Evolutionary conservation across 176 grass and related monocot species (phyloP), one percentile per base, ranked within the genome.

Genomic region (Miscanthus lutarioriparius): DNA sequence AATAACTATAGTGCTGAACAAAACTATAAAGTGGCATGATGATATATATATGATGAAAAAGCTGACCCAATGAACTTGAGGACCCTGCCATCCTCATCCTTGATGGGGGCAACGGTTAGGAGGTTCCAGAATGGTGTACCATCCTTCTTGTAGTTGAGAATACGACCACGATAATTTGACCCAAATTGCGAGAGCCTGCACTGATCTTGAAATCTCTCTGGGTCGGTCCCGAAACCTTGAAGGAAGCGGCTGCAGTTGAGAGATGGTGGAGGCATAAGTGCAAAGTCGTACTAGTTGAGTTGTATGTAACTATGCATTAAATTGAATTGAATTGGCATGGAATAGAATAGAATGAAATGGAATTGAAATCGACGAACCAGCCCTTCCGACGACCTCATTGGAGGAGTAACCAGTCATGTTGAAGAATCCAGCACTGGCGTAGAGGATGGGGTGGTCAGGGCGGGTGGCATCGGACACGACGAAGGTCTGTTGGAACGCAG

Each of bases 91-190:
- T 93, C 89, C 76, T 95, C 93, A 85, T 93, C 91, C 86, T 98
- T 98, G 87, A 98, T 98, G 15, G 96, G 96, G 74, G 93, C 89
- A 75, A 98, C 58, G 9, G 96, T 98, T 41, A 98, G 66, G 45
- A 98, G 96, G 89, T 95, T 95, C 93, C 93, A 93, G 85, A 95
- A 98, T 17, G 96, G 89, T 6, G 93, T 93, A 2, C 91, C 93
- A 19, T 95, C 93, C 63, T 95, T 98, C 89, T 98, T 98, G 83
- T 95, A 98, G 85, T 98, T 97, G 74, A 97, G 92, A 49, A 97
- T 44, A 27, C 92, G 94, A 22, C 94, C 94, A 51, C 94, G 93
- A 45, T 95, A 98, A 79, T 87, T 98, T 30, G 89, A 82, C 33
- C 92, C 92, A 23, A n/a, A 85, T 53, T 20, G 92, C 77, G 32